Percentiles rank a stretch among this genome's conserved stretches.
Conservation (phyloP, 1,284 basidiomycete species). For the Naganishia sp. region DNA sequence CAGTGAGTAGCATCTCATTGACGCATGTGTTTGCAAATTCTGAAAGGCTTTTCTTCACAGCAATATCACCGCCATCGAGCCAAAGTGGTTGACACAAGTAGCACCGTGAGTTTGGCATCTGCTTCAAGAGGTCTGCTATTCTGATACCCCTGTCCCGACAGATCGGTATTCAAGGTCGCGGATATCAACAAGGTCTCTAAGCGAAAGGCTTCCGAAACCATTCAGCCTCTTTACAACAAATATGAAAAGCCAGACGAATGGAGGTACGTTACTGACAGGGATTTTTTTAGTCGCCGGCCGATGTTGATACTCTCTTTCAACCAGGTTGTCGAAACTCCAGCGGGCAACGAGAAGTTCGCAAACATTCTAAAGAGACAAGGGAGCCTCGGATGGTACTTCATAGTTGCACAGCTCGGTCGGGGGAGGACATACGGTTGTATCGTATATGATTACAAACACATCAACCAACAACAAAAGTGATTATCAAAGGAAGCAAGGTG, state of each 20-base stretch:
- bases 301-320: not conserved
- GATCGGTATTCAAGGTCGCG: constrained; percentile 88
- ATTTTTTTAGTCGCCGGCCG: too few species aligned
- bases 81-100: constrained; percentile 98
- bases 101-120: constrained; percentile 67
- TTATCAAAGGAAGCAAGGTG: too few species aligned
- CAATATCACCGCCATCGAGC: constrained; percentile 79
- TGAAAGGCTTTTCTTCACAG: not conserved
- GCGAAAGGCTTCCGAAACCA: constrained; percentile 95
- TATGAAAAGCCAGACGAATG: constrained; percentile 57
- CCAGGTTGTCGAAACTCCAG: constrained; percentile 53
- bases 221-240: constrained; percentile 67
- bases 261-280: constrained; percentile 32
- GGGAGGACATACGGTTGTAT: too few species aligned
- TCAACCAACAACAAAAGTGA: too few species aligned
- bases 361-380: constrained; percentile 40
- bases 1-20: constrained; percentile 72
- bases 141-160: not conserved
- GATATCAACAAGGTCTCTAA: constrained; percentile 96
- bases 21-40: not conserved
- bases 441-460: too few species aligned
- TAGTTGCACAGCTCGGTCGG: too few species aligned
- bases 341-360: constrained; percentile 50
- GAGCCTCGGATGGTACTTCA: too few species aligned
- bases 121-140: not conserved